Evolutionary conservation across 1,284 basidiomycete genomes (phyloP), one percentile per base, ranked within the genome.

Genomic region (Ceratobasidium sp.): DNA sequence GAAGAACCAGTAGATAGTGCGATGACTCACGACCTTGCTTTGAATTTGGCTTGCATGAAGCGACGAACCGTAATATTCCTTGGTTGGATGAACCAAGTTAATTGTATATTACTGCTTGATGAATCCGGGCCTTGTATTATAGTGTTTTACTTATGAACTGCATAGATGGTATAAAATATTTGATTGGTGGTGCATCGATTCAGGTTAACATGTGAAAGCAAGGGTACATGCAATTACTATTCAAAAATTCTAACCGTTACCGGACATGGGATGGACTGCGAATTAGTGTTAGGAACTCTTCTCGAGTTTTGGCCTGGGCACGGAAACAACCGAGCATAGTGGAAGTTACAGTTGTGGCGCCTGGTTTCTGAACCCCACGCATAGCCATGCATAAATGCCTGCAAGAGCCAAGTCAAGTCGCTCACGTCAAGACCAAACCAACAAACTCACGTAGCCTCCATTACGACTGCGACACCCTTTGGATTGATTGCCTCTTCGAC

Each of bases 341-440:
- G n/a, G 95, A 97, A 0, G 98, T 99, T 46, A 98, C 94, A 0
- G 98, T 99, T 27, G 94, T 91, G 7, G 97, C 90, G 38, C 98
- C 97, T 1, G 97, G 97, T 86, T 99, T 99, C 86, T 99, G 98
- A 0, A 99, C 98, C 55, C 98, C 98, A 78, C 98, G 93, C 97
- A 99, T 99, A 1, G 97, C 96, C 98, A 99, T 99, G 84, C 98
- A 99, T 86, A 99, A 90, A 86, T 99, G 98, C 54, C 96, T 97
- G 83, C 78, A 18, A 18, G 41, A 46, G 20, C 38, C 54, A 10
- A 52, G 48, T 27, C 48, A 59, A 0, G 48, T 78, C 54, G 66
- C 65, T 46, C 35, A 57, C 12, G 30, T 27, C n/a, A 55, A 60
- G 55, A 16, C 23, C n/a, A 2, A 65, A 16, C 44, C 27, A 35